Evolutionary conservation across 176 grass and related monocot genomes (phyloP), one percentile per base, ranked within the genome.

Genomic region (Cocos nucifera): DNA sequence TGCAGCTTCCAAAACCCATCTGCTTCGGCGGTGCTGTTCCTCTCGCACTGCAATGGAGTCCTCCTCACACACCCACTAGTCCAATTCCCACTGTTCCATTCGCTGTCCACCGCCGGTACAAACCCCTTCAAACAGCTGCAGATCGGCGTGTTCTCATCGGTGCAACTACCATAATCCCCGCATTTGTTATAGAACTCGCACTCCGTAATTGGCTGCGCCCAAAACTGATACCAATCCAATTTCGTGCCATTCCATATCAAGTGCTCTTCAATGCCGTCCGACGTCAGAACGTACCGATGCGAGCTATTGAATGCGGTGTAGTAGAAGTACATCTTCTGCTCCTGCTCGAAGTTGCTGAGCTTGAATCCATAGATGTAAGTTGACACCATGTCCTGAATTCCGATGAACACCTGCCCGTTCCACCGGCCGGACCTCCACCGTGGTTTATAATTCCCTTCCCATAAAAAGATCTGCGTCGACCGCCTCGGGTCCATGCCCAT

Each of bases 131-230:
- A 28, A 78, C 92, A 96, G 17, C n/a, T 58, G 72, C 92, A 96
- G 48, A 57, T 8, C 4, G 73, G 57, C 23, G 35, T 25, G 51
- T 20, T 57, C 52, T 59, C 73, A 3, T 24, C 14, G 49, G 70
- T 52, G 67, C 92, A 96, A 7, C 17, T 26, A 21, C 77, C 80
- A 65, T 88, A 77, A 32, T 69, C 39, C 17, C 92, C 92, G 73
- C 92, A 96, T 19, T 1, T 66, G 78, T 88, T 78, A 74, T 96
- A 96, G 0, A 4, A 5, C 8, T 96, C 80, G 74, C 92, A 96
- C 10, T 32, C 50, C 5, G 48, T 48, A 51, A 29, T 77, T 5
- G 86, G 92, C 70, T 90, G 65, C 53, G 78, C 65, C 20, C 74
- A 81, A 17, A 3, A 75, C 32, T 22, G 19, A 19, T 20, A 64